Percentiles rank a stretch among this genome's conserved stretches.
These are phyloP conservation scores for Nakazawaea molendinolei DNA, from an alignment of 805 yeast genomes.

Conservation along the genomic window DNA sequence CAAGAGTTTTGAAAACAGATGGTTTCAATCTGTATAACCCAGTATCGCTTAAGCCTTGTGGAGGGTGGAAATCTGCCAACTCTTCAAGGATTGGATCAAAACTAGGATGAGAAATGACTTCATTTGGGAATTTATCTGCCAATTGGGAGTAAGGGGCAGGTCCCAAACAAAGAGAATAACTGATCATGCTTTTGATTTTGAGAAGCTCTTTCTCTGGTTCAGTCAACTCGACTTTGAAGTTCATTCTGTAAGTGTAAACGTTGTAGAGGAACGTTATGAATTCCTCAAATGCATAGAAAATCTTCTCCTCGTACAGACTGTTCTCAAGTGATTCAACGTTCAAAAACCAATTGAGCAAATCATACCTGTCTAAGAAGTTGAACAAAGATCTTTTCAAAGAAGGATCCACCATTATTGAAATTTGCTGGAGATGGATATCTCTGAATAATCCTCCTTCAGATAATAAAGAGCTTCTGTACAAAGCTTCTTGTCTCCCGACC, in stretches of 20 bases:
- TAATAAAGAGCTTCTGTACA: slow-evolving; percentile 37
- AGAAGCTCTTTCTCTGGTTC: slow-evolving; percentile 23
- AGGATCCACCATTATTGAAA: slow-evolving; percentile 32
- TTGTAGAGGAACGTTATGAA: slow-evolving; percentile 38
- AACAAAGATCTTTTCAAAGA: slow-evolving; percentile 27
- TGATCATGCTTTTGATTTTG: slow-evolving; percentile 33
- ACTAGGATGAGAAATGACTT: slow-evolving; percentile 27
- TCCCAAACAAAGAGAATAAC: slow-evolving; percentile 42
- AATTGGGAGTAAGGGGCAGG: slow-evolving; percentile 51
- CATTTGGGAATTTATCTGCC: slow-evolving; percentile 26
- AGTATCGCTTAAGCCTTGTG: slow-evolving; percentile 57
- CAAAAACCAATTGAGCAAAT: slow-evolving; percentile 41
- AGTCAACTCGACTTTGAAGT: slow-evolving; percentile 18
- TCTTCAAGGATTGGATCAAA: slow-evolving; percentile 50
- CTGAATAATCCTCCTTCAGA: slow-evolving; percentile 34
- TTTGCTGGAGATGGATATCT: slow-evolving; percentile 40
- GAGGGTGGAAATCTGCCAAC: slow-evolving; percentile 54
- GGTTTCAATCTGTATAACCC: slow-evolving; percentile 61
- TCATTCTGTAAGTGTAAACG: slow-evolving; percentile 31
- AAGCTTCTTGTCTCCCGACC: slow-evolving; percentile 41
- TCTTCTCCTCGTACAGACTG: slow-evolving; percentile 43
- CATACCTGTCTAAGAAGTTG: slow-evolving; percentile 51
- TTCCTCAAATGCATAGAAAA: slow-evolving; percentile 35
- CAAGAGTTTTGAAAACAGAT: slow-evolving; percentile 37
- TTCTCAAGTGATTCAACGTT: slow-evolving; percentile 26